Evolutionary conservation across 768 basidiomycete genomes (phyloP), one percentile per base, ranked within the genome.

Genomic region (Phallus indusiatus): DNA sequence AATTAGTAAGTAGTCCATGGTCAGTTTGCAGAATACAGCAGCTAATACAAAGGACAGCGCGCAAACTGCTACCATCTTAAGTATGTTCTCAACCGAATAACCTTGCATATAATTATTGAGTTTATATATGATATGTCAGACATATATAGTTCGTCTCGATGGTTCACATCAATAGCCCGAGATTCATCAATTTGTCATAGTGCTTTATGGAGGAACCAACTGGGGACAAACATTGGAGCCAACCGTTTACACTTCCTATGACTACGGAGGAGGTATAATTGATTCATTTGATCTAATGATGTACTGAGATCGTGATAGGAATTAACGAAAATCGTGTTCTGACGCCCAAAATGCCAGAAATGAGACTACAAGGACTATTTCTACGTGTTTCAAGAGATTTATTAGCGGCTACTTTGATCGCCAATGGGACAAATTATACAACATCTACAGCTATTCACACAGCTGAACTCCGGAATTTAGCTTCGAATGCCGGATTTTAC

Each of bases 131-230:
- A 58, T n/a, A 62, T 22, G 48, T 14, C 64, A 75, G 80, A 73
- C 62, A 67, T 82, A 16, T 82, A 82, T 63, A 81, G 78, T 77
- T 53, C 24, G 73, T 59, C 21, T 17, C 53, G 6, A 24, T 5
- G 8, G n/a, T 47, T 50, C 48, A 11, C 49, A n/a, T 20, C 9
- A 2, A 47, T 53, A n/a, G 6, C 24, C 0, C 7, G 52, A 28
- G 20, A 18, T 16, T 56, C 42, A 49, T 63, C 46, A 47, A 47
- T 8, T 37, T 33, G 28, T 28, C 28, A 0, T 47, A 77, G 78
- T 85, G 84, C 66, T 79, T 9, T 81, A 78, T 64, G 83, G 83
- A 2, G 83, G 83, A 28, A 85, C 83, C 1, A 83, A 84, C 53
- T 83, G 81, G 81, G 83, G 82, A 0, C 74, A 79, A 51, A 81